Percentiles rank a stretch among this genome's conserved stretches.
phyloP scores from a whole-genome alignment of 2,329 filamentous ascomycete genomes.

The Pseudogymnoascus sp. region DNA sequence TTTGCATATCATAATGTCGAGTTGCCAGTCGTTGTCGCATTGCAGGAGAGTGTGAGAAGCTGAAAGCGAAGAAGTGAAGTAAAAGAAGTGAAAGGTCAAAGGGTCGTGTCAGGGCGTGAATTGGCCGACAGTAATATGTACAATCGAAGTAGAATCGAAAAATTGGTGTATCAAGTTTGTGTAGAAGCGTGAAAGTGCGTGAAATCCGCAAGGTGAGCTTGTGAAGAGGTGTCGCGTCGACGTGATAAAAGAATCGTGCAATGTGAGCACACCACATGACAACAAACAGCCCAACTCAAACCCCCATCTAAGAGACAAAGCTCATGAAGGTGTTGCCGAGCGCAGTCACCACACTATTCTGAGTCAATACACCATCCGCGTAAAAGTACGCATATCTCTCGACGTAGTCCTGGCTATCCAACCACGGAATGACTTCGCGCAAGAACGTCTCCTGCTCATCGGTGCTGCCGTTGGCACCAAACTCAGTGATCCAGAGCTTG shows the following conservation, averaged over 20 bases:
- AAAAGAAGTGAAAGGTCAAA: neutral
- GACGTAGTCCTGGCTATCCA: conserved; percentile 34
- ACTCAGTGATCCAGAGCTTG: conserved; percentile 39
- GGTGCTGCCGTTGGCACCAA: conserved; percentile 30
- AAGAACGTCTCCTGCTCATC: conserved; percentile 34
- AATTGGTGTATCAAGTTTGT: neutral
- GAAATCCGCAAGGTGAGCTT: neutral
- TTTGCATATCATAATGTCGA: neutral
- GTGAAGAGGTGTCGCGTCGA: neutral
- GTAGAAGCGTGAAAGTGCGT: neutral
- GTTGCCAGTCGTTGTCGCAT: neutral
- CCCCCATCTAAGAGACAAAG: neutral
- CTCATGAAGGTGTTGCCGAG: neutral
- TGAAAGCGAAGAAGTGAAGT: neutral
- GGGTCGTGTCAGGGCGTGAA: neutral
- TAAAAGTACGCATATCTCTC: conserved; percentile 35
- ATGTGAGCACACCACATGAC: neutral
- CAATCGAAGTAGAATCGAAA: neutral
- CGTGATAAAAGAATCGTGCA: neutral
- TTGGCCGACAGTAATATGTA: conserved; percentile 7
- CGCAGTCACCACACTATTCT: neutral
- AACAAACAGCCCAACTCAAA: neutral
- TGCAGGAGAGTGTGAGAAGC: neutral
- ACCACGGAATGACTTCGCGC: conserved; percentile 35
- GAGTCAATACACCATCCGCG: neutral